phyloP scores from a whole-genome alignment of 495 filamentous ascomycete species.

The Hypoxylon fuscum region DNA sequence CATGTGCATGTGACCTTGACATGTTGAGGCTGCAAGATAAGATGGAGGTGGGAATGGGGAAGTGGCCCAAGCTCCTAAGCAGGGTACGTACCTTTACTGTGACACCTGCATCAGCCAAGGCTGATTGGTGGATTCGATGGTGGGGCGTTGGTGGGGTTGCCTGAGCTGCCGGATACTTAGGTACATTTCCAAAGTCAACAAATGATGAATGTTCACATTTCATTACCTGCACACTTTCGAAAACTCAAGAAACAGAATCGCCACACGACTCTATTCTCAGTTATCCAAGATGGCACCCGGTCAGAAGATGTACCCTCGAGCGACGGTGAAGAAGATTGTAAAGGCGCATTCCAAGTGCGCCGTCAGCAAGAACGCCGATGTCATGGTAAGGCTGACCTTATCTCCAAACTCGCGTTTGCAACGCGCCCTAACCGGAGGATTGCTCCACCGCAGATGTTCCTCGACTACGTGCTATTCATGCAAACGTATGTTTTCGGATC shows the following conservation, averaged over 20 bases:
- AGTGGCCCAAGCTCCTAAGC: constrained; percentile 16
- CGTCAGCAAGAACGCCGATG: constrained; percentile 86
- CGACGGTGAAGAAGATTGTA: constrained; percentile 84
- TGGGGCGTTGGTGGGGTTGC: constrained; percentile 4
- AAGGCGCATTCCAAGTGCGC: constrained; percentile 85
- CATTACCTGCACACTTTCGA: neutral
- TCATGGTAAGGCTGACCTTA: constrained; percentile 68
- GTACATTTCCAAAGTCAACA: neutral
- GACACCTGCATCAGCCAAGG: neutral
- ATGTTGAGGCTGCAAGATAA: constrained; percentile 3
- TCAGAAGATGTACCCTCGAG: constrained; percentile 84
- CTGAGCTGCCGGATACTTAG: neutral
- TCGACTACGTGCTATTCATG: constrained; percentile 91
- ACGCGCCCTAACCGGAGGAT: constrained; percentile 27
- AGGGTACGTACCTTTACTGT: no score
- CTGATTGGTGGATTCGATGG: neutral
- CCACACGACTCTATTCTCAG: neutral
- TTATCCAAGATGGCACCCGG: constrained; percentile 57
- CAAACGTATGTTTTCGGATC: constrained; percentile 69
- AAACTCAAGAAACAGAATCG: neutral
- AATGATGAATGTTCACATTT: neutral
- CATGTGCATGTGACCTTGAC: constrained; percentile 21
- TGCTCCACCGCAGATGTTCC: constrained; percentile 69
- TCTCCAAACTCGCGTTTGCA: constrained; percentile 22
- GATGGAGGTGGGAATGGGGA: neutral